Evolutionary conservation across 2,329 filamentous ascomycete species (phyloP).

Genomic region (Diaporthe vaccinii): DNA sequence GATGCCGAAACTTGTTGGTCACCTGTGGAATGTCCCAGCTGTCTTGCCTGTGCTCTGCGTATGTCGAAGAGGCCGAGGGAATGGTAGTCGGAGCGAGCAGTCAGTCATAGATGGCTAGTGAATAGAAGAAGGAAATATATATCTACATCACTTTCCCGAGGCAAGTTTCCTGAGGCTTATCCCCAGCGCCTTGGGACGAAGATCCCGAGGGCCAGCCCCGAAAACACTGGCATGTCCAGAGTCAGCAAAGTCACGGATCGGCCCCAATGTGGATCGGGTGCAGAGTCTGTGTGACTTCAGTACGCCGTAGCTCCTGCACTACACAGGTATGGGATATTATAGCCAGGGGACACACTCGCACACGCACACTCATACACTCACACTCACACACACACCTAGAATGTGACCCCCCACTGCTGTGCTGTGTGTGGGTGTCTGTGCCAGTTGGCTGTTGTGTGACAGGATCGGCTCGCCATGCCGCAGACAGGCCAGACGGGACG

Average conservation of each 20-base stretch:
- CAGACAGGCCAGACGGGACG: background rate
- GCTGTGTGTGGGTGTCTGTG: background rate
- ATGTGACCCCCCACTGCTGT: too few relatives aligned
- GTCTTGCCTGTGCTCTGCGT: background rate
- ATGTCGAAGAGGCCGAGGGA: background rate
- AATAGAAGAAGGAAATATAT: background rate
- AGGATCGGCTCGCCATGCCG: background rate
- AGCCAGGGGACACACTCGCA: too few relatives aligned
- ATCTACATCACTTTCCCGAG: background rate
- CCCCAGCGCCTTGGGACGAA: background rate
- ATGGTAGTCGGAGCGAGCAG: background rate
- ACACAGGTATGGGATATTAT: background rate
- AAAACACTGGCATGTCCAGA: background rate
- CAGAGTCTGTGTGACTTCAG: background rate
- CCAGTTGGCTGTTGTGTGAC: constrained; percentile 9
- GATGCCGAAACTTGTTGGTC: constrained; percentile 24
- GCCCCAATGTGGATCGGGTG: background rate
- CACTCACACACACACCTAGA: too few relatives aligned
- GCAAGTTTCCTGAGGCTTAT: background rate
- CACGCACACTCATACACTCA: too few relatives aligned
- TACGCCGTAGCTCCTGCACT: background rate
- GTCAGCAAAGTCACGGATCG: background rate
- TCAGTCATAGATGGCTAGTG: background rate
- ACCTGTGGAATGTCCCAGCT: background rate
- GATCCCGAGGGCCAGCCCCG: background rate